Evolutionary conservation across 768 basidiomycete genomes (phyloP).

Genomic region (Lyophyllum semitale): DNA sequence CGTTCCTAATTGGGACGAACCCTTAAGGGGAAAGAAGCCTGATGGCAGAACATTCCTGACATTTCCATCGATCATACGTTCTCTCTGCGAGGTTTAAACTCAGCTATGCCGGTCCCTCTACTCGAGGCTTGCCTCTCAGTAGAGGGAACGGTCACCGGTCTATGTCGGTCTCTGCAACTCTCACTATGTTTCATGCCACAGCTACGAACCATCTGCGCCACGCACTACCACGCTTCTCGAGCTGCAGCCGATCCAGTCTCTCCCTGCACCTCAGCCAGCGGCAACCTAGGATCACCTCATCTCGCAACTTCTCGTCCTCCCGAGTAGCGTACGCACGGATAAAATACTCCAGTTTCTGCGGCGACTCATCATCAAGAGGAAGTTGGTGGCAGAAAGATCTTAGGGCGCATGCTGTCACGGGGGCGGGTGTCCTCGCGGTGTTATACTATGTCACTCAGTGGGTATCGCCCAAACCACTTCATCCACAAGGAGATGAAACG

Average conservation of each 20-base stretch:
- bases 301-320: constrained; percentile 9
- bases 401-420: background rate
- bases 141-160: too few relatives aligned
- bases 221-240: background rate
- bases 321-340: background rate
- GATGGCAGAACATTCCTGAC: background rate
- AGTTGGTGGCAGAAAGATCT: background rate
- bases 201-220: background rate
- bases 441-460: constrained; percentile 38
- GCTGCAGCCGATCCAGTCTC: background rate
- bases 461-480: background rate
- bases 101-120: too few relatives aligned
- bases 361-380: background rate
- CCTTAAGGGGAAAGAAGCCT: background rate
- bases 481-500: background rate
- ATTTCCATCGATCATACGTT: background rate
- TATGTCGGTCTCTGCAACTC: too few relatives aligned
- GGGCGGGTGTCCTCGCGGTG: constrained; percentile 15
- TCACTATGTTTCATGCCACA: constrained; percentile 6
- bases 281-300: background rate
- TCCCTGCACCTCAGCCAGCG: background rate
- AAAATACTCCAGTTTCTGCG: constrained; percentile 5
- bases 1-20: background rate
- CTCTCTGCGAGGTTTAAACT: background rate
- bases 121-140: too few relatives aligned